These are phyloP conservation scores for Cucumis melo DNA, from an alignment of 306 rosid genomes.

Conservation along the genomic window DNA sequence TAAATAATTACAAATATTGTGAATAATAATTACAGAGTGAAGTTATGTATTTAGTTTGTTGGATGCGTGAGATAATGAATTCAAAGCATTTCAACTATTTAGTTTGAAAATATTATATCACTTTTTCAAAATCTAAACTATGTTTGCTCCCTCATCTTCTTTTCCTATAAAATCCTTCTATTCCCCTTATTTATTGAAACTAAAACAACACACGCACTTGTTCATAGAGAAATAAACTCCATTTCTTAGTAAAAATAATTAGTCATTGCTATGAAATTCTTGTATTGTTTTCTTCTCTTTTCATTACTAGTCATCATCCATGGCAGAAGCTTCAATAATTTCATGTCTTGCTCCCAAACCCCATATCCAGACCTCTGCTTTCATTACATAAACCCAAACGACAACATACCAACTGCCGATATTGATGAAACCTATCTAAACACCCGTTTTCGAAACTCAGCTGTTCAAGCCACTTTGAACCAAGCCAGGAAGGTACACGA, in stretches of 20 bases:
- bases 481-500: conserved; percentile 44
- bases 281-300: background rate
- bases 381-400: conserved; percentile 16
- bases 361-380: conserved; percentile 55
- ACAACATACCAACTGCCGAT: background rate
- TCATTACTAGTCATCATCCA: conserved; percentile 7
- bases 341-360: conserved; percentile 49
- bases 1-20: no score
- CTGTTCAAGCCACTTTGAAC: conserved; percentile 38
- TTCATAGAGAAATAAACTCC: background rate
- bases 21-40: no score
- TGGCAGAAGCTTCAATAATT: conserved; percentile 7
- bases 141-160: background rate
- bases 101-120: background rate
- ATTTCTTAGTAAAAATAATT: background rate
- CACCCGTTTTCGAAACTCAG: conserved; percentile 23
- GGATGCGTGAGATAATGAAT: no score
- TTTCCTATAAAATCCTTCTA: background rate
- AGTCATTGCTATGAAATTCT: background rate
- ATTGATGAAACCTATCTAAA: background rate
- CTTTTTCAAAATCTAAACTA: no score
- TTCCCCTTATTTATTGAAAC: background rate
- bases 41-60: no score
- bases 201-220: background rate
- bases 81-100: no score